Conservation (phyloP, 2,329 filamentous ascomycete species). For the Ceratocystis cacaofunesta region DNA sequence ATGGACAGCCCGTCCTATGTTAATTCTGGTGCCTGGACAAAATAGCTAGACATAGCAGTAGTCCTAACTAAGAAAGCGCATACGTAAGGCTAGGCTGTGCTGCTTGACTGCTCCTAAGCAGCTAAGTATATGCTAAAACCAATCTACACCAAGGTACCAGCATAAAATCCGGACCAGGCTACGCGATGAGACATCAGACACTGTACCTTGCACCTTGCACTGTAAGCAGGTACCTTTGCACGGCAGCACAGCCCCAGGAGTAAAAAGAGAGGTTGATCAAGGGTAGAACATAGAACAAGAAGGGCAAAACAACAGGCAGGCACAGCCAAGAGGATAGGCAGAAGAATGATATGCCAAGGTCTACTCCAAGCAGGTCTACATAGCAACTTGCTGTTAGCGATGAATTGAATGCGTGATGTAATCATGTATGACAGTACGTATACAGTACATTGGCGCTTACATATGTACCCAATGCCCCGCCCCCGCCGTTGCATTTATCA, state of each 20-base stretch:
- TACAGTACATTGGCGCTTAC: not conserved
- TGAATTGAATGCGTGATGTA: not conserved
- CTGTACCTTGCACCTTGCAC: slow-evolving; percentile 2
- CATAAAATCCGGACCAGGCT: not conserved
- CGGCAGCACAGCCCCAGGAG: slow-evolving; percentile 1
- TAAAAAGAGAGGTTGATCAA: not conserved
- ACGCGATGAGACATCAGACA: not conserved
- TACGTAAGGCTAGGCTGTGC: slow-evolving; percentile 6
- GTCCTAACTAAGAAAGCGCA: not conserved
- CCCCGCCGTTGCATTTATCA: slow-evolving; percentile 6
- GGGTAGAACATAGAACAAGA: not conserved
- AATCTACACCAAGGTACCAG: not conserved
- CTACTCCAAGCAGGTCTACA: too few species aligned
- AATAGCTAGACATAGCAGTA: not conserved
- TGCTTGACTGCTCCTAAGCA: not conserved
- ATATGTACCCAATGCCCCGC: slow-evolving; percentile 11
- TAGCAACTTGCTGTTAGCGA: not conserved
- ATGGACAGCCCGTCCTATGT: not conserved
- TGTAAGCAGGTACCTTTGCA: slow-evolving; percentile 9
- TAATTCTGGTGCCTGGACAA: slow-evolving; percentile 5
- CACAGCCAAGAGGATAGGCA: not conserved
- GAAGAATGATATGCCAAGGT: not conserved
- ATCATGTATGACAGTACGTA: not conserved
- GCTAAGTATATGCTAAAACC: too few species aligned
- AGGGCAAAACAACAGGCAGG: slow-evolving; percentile 1